Conservation (phyloP, 78 protist species). For the Diacronema lutheri region DNA sequence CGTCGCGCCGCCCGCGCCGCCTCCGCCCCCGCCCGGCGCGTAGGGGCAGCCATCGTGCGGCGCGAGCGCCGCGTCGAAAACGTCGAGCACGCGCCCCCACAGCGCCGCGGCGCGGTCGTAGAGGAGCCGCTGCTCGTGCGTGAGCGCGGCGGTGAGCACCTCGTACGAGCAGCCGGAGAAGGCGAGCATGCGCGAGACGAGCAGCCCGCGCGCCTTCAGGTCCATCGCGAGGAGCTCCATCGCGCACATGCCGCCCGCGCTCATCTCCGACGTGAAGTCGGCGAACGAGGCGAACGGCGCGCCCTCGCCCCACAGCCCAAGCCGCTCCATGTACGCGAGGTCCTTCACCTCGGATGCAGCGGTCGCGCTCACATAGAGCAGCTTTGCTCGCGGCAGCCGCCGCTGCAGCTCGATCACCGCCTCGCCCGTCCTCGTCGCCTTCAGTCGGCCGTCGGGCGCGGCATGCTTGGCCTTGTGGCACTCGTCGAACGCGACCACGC, state of each 20-base stretch:
- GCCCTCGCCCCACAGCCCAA: conserved; percentile 23
- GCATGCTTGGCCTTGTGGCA: conserved; percentile 2
- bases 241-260: neutral
- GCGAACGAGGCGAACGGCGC: neutral
- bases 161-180: neutral
- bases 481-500: conserved; percentile 6
- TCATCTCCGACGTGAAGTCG: too few relatives aligned
- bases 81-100: neutral
- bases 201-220: neutral
- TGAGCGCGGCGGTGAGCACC: neutral
- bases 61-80: neutral
- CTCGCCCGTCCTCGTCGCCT: neutral
- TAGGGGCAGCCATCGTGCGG: neutral
- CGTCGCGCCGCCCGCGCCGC: neutral
- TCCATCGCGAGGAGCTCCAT: conserved; percentile 16
- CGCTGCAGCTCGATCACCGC: conserved; percentile 12
- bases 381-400: neutral
- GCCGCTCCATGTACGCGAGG: conserved; percentile 20
- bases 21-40: neutral
- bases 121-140: neutral
- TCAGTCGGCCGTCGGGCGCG: neutral
- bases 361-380: conserved; percentile 7
- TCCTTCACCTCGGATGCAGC: neutral
- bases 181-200: neutral
- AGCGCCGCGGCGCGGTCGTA: neutral